Evolutionary conservation across 108 stramenopile genomes (phyloP).

Genomic region (Aurantiochytrium sp.): DNA sequence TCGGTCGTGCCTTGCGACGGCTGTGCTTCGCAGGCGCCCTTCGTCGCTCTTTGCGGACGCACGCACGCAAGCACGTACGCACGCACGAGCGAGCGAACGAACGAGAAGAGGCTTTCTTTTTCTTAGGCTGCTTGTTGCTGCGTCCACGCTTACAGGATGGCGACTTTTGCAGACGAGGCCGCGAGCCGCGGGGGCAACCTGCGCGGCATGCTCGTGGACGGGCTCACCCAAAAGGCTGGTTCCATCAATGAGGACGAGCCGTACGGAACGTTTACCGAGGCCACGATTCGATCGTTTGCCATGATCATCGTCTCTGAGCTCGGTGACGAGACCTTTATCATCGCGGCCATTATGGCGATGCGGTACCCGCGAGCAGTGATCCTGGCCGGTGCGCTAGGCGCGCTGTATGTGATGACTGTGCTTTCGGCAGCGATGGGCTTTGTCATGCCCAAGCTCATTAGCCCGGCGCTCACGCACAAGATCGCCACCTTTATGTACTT

Average conservation of each 20-base stretch:
- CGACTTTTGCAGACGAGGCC: not conserved
- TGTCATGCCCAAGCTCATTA: conserved; percentile 77
- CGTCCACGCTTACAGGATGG: too few relatives aligned
- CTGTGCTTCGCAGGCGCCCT: too few relatives aligned
- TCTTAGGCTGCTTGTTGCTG: too few relatives aligned
- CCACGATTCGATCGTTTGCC: conserved; percentile 30
- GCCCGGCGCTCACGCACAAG: conserved; percentile 83
- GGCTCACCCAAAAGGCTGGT: not conserved
- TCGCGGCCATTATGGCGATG: conserved; percentile 96
- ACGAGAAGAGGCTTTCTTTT: too few relatives aligned
- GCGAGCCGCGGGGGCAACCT: not conserved
- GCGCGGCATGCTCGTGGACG: not conserved
- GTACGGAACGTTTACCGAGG: not conserved
- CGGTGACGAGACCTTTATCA: conserved; percentile 99
- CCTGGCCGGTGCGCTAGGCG: conserved; percentile 78
- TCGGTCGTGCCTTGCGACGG: too few relatives aligned
- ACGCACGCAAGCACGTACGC: too few relatives aligned
- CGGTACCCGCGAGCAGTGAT: conserved; percentile 75
- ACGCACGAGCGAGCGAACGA: too few relatives aligned
- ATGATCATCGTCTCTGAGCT: conserved; percentile 97
- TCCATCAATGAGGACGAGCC: not conserved
- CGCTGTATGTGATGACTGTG: conserved; percentile 88
- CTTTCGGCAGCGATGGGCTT: conserved; percentile 79
- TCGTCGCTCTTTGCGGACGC: too few relatives aligned
- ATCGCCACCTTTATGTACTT: conserved; percentile 79